Conservation (phyloP, 371 early-diverging fungal genomes). For the Paraphysoderma sedebokerense region DNA sequence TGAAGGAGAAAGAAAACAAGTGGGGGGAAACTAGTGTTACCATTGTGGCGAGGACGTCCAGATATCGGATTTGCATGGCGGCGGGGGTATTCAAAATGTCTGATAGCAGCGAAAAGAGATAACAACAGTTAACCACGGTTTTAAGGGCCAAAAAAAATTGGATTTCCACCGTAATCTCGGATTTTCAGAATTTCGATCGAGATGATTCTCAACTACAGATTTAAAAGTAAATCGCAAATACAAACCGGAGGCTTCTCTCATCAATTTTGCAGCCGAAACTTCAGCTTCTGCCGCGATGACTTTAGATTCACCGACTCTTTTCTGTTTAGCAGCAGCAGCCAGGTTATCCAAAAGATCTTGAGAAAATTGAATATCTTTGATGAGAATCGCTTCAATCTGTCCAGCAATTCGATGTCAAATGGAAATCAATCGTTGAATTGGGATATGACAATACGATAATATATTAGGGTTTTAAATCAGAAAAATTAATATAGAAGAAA, state of each 20-base stretch:
- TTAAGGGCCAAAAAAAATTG: too few relatives aligned
- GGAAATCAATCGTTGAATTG: background rate
- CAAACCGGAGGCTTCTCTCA: slow-evolving; percentile 84
- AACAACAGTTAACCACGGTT: too few relatives aligned
- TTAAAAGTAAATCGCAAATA: too few relatives aligned
- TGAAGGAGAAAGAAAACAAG: too few relatives aligned
- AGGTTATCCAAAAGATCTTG: slow-evolving; percentile 60
- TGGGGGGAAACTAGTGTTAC: too few relatives aligned
- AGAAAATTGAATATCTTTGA: slow-evolving; percentile 69
- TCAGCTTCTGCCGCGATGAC: slow-evolving; percentile 81
- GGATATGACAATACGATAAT: background rate
- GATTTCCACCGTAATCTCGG: too few relatives aligned
- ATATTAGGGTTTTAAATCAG: background rate
- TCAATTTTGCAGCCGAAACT: slow-evolving; percentile 71
- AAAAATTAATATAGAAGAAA: background rate
- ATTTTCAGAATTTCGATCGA: too few relatives aligned
- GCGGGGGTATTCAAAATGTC: slow-evolving; percentile 46
- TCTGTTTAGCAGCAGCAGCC: slow-evolving; percentile 75
- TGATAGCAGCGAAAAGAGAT: too few relatives aligned
- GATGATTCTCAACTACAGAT: too few relatives aligned
- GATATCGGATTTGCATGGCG: slow-evolving; percentile 70
- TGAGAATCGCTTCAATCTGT: slow-evolving; percentile 33
- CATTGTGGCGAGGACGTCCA: too few relatives aligned
- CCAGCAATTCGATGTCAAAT: background rate
- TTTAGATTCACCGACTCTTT: slow-evolving; percentile 71